Evolutionary conservation across 768 basidiomycete genomes (phyloP), one percentile per base, ranked within the genome.

Genomic region (Tricholoma saponaceum): DNA sequence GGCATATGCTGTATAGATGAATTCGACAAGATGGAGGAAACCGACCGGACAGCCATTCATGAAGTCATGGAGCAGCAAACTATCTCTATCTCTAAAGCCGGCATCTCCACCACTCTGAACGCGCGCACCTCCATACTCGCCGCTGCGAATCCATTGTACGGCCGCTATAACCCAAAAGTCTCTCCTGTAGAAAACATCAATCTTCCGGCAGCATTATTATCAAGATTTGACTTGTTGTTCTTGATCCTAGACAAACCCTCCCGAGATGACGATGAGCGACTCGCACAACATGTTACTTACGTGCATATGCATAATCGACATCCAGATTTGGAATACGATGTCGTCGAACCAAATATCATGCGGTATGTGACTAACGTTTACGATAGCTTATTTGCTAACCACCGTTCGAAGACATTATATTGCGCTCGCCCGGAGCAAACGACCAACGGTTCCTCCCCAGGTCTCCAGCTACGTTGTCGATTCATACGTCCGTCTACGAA

Each of bases 21-120:
- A 70, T 99, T 99, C 68, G 97, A 99, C 77, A 98, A 99, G 72
- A 99, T 99, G 97, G 97, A 98, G 63, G 97, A 99, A 74, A 72
- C 92, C 0, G 97, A 98, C 71, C 81, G 97, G 63, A 98, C 97
- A 2, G 93, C 97, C 13, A 98, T 99, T 60, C 97, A 99, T 75
- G 97, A 99, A 81, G 97, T 99, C 59, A 99, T 99, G 97, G 96
- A 98, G 74, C 97, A 98, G 72, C 97, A 99, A 75, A 99, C 97
- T 0, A 98, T 99, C 56, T 98, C 96, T 2, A 99, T 99, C 61
- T 97, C 97, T 43, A 99, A 98, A 73, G 97, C 97, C 4, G 97
- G 97, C 22, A 99, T 99, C 68, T 95, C 96, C 8, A 99, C 97
- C 7, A 98, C 97, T 1, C 80, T 99, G 49, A 98, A 98, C 66